Evolutionary conservation across 1,284 basidiomycete species (phyloP), one percentile per base, ranked within the genome.

Genomic region (Amylostereum chailletii): DNA sequence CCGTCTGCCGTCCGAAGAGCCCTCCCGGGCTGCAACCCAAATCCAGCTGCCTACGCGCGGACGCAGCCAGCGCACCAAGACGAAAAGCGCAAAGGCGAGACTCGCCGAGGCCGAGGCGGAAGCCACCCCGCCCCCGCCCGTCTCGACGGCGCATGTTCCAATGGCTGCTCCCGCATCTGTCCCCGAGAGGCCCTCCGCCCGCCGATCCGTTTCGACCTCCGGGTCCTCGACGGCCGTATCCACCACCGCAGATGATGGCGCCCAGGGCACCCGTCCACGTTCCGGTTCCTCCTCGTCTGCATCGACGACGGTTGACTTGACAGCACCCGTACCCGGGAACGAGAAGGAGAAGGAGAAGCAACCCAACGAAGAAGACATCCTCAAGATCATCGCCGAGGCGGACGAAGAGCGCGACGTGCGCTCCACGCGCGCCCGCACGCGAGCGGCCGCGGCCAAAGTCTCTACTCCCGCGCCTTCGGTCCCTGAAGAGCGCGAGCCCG

Each of bases 1-100:
- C 9, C 47, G 50, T 2, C 42, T 53, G n/a, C 55, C 53, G 1
- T 41, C 55, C 11, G 54, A 46, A 30, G 42, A 43, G 42, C 8
- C 7, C 36, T 8, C 8, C 36, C 36, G 8, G 36, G 8, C 36
- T 37, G 32, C 32, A 26, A 29, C 29, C 4, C 27, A 10, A 6
- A 31, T 30, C 5, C 42, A 26, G 10, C 27, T 30, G 6, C 42
- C 42, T 9, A 43, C 42, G n/a, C 42, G 42, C 42, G 30, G 27
- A 5, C 19, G 19, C 19, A 43, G 42, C 27, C 42, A 43, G 42
- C 19, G 42, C 27, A 26, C 42, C 7, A 43, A 43, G 27, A 43
- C 29, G 42, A 43, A 43, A 30, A 43, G 42, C n/a, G 9, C n/a
- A 31, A 26, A 27, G 11, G 42, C 42, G n/a, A 26, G 42, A 11